Base-by-base conservation (phyloP, 176 grass and related monocot species). In the Musa itinerans region DNA sequence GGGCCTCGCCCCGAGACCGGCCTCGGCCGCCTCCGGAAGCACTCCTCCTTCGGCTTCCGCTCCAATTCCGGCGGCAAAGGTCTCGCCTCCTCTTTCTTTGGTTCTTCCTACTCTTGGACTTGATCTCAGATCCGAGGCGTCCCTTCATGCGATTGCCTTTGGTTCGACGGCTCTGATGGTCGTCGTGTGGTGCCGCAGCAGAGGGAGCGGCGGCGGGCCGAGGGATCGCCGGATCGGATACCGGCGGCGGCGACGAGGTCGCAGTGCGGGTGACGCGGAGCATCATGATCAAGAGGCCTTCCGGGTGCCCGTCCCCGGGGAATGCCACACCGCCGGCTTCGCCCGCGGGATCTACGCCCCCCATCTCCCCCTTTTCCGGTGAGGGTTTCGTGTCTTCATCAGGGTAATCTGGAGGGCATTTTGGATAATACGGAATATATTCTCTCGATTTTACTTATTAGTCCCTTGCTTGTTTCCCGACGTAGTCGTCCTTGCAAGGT, bases 281-380 rank as follows among this genome's bases (percentile, higher is more conserved):
- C 85, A 96, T 96, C 89, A 96, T 96, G 93, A 96, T 96, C 74
- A 96, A 92, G 81, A 82, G 83, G 51, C 89, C 93, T 19, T 70
- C 87, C 8, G 93, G 93, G 68, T 86, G 76, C 69, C 89, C 87
- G 53, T 78, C 85, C 26, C 92, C 93, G 11, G 82, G 63, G 23
- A 65, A 78, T 76, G 86, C 77, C 57, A 92, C 93, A 50, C 93
- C 93, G 11, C 93, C 93, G 50, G 79, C 82, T 52, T 96, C 93
- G 1, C 93, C 93, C 5, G 77, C 80, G 0, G 89, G 81, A n/a
- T 83, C 87, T 4, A 90, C 93, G 5, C 89, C 89, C 68, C 93
- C 93, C 57, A 80, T 88, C 55, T 96, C 93, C 14, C 93, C 93
- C 72, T 96, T 92, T 65, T 79, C 84, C 43, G 81, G 93, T 96